Evolutionary conservation across 2,329 filamentous ascomycete species (phyloP).

Genomic region (Arthrobotrys musiformis): DNA sequence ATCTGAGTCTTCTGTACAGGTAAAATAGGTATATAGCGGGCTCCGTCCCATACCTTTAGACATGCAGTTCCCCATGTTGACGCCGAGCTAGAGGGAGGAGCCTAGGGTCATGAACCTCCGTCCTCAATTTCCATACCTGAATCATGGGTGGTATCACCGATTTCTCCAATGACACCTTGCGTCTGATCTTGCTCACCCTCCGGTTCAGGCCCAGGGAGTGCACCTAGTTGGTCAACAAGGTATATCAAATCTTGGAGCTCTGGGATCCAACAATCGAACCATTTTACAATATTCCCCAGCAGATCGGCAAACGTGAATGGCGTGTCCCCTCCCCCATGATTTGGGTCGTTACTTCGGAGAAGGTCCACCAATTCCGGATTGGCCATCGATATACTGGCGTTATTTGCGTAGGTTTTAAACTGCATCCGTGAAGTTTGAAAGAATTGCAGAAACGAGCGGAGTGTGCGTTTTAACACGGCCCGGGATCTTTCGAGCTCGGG

Average conservation of each 20-base stretch:
- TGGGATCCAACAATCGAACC: slow-evolving; percentile 9
- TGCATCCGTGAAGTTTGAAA: not conserved
- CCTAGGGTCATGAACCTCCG: not conserved
- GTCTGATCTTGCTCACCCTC: not conserved
- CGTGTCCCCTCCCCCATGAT: not conserved
- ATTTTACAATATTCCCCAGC: not conserved
- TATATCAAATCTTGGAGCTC: not conserved
- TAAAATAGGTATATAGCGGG: too few relatives aligned
- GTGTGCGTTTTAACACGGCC: not conserved
- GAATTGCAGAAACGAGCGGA: not conserved
- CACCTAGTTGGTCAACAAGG: not conserved
- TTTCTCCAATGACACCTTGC: not conserved
- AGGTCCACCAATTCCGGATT: not conserved
- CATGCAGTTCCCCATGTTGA: too few relatives aligned
- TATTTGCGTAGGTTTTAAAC: not conserved
- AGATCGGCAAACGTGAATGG: slow-evolving; percentile 7
- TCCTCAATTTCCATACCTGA: not conserved
- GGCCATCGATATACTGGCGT: not conserved
- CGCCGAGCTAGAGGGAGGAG: too few relatives aligned
- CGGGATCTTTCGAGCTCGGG: not conserved
- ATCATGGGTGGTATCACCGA: not conserved
- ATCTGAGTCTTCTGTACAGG: too few relatives aligned
- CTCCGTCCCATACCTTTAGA: too few relatives aligned
- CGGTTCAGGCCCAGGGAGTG: not conserved
- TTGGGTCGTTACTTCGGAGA: not conserved